Evolutionary conservation across 2,329 filamentous ascomycete genomes (phyloP).

Genomic region (Aspergillus terreus): DNA sequence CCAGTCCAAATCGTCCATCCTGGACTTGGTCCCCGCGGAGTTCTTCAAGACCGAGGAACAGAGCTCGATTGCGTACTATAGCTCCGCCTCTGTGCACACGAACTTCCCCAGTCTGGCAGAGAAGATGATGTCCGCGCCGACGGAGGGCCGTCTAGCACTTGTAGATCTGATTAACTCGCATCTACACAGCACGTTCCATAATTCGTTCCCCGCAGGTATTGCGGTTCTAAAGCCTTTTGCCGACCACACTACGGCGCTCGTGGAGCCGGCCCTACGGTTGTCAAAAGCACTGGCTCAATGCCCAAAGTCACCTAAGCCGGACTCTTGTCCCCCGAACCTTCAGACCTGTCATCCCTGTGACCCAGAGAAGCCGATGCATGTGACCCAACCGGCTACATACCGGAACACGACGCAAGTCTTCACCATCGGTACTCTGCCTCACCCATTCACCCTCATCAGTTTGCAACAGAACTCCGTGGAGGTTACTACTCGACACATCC

Average conservation of each 20-base stretch:
- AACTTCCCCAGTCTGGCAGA: slow-evolving; percentile 67
- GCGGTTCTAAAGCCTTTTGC: slow-evolving; percentile 76
- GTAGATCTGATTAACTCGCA: slow-evolving; percentile 78
- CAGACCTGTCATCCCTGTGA: slow-evolving; percentile 72
- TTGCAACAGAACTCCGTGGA: slow-evolving; percentile 59
- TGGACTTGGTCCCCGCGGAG: slow-evolving; percentile 57
- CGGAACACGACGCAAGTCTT: slow-evolving; percentile 70
- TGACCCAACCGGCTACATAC: slow-evolving; percentile 65
- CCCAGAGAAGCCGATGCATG: slow-evolving; percentile 59
- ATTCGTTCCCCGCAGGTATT: slow-evolving; percentile 71
- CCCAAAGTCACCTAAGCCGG: slow-evolving; percentile 65
- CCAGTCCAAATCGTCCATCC: slow-evolving; percentile 50
- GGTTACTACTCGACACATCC: slow-evolving; percentile 63
- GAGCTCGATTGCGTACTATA: slow-evolving; percentile 74
- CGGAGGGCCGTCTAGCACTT: slow-evolving; percentile 62
- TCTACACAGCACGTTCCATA: slow-evolving; percentile 81
- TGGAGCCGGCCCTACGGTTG: slow-evolving; percentile 66
- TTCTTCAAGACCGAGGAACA: slow-evolving; percentile 65
- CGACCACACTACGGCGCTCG: slow-evolving; percentile 68
- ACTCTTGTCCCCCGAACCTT: slow-evolving; percentile 79
- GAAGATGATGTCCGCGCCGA: slow-evolving; percentile 54
- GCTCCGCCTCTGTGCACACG: slow-evolving; percentile 55
- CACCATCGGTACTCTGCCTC: slow-evolving; percentile 82
- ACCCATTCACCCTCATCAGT: slow-evolving; percentile 78
- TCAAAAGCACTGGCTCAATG: slow-evolving; percentile 74